These are phyloP conservation scores for Rhodotorula sp. DNA, from an alignment of 1,284 basidiomycete species.

Conservation along the genomic window DNA sequence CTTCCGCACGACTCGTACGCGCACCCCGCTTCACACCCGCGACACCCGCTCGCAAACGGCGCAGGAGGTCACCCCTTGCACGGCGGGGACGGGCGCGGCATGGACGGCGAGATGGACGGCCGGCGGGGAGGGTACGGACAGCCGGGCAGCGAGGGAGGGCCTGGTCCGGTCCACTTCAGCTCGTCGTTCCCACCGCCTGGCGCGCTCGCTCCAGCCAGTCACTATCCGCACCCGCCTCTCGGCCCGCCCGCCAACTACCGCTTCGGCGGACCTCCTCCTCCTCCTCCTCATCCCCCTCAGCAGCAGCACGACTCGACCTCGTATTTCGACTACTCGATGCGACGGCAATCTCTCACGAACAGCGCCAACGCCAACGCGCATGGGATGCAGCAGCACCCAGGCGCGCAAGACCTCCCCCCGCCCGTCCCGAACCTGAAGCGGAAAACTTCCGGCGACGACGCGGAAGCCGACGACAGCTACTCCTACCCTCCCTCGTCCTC, in stretches of 20 bases:
- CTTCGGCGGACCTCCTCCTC: conserved; percentile 26
- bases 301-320: conserved; percentile 6
- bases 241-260: conserved; percentile 18
- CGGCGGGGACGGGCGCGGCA: too few relatives aligned
- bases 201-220: too few relatives aligned
- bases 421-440: conserved; percentile 22
- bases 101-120: too few relatives aligned
- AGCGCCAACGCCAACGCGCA: background rate
- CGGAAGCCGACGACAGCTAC: conserved; percentile 5
- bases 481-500: background rate
- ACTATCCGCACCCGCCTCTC: too few relatives aligned
- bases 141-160: too few relatives aligned
- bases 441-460: conserved; percentile 28
- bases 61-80: too few relatives aligned
- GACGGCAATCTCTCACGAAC: conserved; percentile 26
- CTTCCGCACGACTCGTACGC: background rate
- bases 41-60: too few relatives aligned
- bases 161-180: too few relatives aligned
- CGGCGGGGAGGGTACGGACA: too few relatives aligned
- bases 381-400: conserved; percentile 2
- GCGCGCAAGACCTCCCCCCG: background rate
- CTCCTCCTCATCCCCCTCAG: background rate
- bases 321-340: conserved; percentile 37
- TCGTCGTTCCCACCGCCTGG: background rate
- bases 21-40: background rate